These are phyloP conservation scores for Chlamydomonas sphaeroides DNA, from an alignment of 139 green algal species.

Conservation along the genomic window DNA sequence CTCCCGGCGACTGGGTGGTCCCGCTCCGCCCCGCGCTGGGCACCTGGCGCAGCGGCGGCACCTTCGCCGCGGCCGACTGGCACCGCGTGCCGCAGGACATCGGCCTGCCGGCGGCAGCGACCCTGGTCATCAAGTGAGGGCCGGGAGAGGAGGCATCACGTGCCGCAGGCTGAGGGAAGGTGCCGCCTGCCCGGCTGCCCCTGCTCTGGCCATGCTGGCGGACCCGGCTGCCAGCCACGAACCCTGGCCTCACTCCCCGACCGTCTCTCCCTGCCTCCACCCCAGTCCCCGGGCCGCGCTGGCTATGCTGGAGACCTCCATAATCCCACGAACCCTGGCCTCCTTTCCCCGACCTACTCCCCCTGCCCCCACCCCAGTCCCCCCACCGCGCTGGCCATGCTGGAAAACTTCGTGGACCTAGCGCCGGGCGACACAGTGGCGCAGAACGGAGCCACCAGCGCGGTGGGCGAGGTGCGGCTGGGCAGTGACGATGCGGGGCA, in stretches of 20 bases:
- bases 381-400: conserved; percentile 82
- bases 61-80: conserved; percentile 53
- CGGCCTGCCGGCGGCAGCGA: conserved; percentile 67
- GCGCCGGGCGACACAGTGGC: conserved; percentile 83
- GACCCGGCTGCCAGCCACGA: no score
- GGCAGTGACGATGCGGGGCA: no score
- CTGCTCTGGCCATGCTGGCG: neutral
- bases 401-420: conserved; percentile 87
- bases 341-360: no score
- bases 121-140: conserved; percentile 78
- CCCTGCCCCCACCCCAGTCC: conserved; percentile 64
- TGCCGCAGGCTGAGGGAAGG: neutral
- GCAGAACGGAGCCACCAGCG: conserved; percentile 91
- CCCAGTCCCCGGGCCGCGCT: neutral
- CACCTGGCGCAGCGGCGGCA: conserved; percentile 76
- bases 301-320: neutral
- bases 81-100: conserved; percentile 66
- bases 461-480: conserved; percentile 79
- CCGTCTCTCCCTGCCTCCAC: neutral
- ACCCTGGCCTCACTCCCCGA: neutral
- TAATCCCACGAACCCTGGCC: neutral
- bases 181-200: neutral
- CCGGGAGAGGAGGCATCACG: neutral
- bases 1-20: conserved; percentile 79
- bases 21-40: conserved; percentile 71